Conservation (phyloP, 1,284 basidiomycete species). For the Tylopilus sp. region DNA sequence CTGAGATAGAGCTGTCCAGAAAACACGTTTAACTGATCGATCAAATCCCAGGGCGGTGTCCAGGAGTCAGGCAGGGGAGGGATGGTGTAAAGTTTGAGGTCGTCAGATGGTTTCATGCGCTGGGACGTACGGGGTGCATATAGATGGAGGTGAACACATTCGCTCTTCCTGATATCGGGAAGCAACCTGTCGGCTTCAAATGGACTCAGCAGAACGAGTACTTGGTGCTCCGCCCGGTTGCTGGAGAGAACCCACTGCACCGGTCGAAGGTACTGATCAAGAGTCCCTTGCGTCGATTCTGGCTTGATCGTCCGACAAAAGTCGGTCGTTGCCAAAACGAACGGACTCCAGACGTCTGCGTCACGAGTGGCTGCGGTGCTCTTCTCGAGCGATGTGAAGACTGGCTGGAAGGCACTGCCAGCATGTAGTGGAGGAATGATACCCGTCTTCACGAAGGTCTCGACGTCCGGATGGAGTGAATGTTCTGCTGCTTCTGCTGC, state of each 20-base stretch:
- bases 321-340: conserved; percentile 37
- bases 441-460: conserved; percentile 32
- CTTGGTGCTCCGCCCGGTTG: not conserved
- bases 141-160: too few relatives aligned
- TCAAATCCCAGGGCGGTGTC: not conserved
- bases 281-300: too few relatives aligned
- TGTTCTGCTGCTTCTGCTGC: not conserved
- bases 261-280: conserved; percentile 48
- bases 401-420: too few relatives aligned
- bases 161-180: too few relatives aligned
- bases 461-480: conserved; percentile 19
- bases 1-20: conserved; percentile 40
- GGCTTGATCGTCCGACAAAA: conserved; percentile 17
- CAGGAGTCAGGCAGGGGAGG: conserved; percentile 26
- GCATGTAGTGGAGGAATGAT: not conserved
- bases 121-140: too few relatives aligned
- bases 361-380: not conserved
- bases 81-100: conserved; percentile 48
- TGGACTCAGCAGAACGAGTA: conserved; percentile 30
- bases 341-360: conserved; percentile 14
- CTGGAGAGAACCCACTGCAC: conserved; percentile 54
- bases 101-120: conserved; percentile 36
- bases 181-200: too few relatives aligned
- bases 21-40: conserved; percentile 41
- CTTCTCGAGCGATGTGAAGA: too few relatives aligned